Base-by-base conservation (phyloP, 2,329 filamentous ascomycete species). In the Eutypa lata region DNA sequence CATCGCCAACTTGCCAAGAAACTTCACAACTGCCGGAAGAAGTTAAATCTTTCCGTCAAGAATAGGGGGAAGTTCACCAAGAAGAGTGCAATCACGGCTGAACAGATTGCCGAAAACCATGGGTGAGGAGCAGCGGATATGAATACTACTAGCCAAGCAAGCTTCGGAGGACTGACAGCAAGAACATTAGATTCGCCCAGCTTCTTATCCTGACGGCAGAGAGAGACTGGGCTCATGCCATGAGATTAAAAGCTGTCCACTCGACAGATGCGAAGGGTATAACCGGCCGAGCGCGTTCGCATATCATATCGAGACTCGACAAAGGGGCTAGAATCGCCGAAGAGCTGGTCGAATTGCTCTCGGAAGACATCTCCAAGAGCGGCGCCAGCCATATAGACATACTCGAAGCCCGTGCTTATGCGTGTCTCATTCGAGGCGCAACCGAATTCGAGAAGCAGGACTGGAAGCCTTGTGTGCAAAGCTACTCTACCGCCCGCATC, bases 201-300 rank as follows among this genome's bases (percentile, higher is more conserved):
- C 78, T 97, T n/a, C 78, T 93, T 31, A 80, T 99, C 52, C 84
- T 97, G 65, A 89, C 86, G 38, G 86, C 92, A 55, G 94, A 99
- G 75, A 84, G 94, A 58, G 90, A 92, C 49, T 97, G 91, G 90
- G 93, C 94, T 37, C 88, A 96, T 71, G 93, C 92, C 53, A 95
- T 97, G 91, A 86, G 89, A 68, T 91, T 97, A 81, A 97, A 96
- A 73, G 83, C 90, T 3, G 77, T 84, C 19, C 90, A 95, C 68
- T 83, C 89, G 38, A 82, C 89, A 62, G 90, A 94, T 62, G 85
- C 87, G 55, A 89, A 90, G 70, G 87, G 86, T 47, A 88, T 96
- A 58, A 83, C 86, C 26, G 88, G 91, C 55, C 84, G 88, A 49
- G 88, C 90, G 18, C 86, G 91, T 66, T 88, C 88, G 50, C 93